Conservation (phyloP, 768 basidiomycete genomes). For the Panaeolus papilionaceus region DNA sequence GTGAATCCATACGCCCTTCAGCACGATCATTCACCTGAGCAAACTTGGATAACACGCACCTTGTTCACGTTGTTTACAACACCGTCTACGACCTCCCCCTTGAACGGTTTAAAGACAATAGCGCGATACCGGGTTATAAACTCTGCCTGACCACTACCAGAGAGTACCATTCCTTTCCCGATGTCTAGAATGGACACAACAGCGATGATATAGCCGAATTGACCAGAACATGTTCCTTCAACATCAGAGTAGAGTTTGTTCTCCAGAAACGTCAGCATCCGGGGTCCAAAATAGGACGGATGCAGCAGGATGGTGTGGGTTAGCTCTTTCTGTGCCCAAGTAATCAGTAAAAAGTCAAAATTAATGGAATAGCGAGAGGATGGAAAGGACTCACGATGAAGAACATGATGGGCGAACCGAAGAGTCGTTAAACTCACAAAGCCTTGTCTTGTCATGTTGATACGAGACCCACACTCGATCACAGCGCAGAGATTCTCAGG, state of each 20-base stretch:
- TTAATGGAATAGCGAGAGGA: slow-evolving; percentile 67
- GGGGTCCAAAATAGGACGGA: slow-evolving; percentile 97
- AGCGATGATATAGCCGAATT: slow-evolving; percentile 94
- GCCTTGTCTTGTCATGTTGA: not conserved
- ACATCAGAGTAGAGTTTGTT: slow-evolving; percentile 95
- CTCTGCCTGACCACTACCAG: slow-evolving; percentile 94
- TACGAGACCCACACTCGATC: not conserved
- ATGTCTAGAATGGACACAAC: slow-evolving; percentile 91
- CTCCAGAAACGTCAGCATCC: slow-evolving; percentile 92
- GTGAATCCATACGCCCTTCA: not conserved
- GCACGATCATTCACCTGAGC: not conserved
- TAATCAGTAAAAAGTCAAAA: slow-evolving; percentile 36
- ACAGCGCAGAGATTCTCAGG: not conserved
- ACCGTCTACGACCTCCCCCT: slow-evolving; percentile 97
- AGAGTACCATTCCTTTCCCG: slow-evolving; percentile 90
- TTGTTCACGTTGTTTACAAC: slow-evolving; percentile 96
- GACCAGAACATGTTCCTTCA: slow-evolving; percentile 96
- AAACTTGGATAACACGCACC: slow-evolving; percentile 50
- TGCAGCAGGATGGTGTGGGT: slow-evolving; percentile 98
- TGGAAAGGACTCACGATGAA: slow-evolving; percentile 61
- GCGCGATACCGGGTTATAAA: slow-evolving; percentile 95
- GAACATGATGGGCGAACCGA: slow-evolving; percentile 54
- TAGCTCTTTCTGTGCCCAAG: slow-evolving; percentile 79
- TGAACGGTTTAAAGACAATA: slow-evolving; percentile 99
- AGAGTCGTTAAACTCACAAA: not conserved